Evolutionary conservation across 2,329 filamentous ascomycete species (phyloP).

Genomic region (Sclerotinia minor): DNA sequence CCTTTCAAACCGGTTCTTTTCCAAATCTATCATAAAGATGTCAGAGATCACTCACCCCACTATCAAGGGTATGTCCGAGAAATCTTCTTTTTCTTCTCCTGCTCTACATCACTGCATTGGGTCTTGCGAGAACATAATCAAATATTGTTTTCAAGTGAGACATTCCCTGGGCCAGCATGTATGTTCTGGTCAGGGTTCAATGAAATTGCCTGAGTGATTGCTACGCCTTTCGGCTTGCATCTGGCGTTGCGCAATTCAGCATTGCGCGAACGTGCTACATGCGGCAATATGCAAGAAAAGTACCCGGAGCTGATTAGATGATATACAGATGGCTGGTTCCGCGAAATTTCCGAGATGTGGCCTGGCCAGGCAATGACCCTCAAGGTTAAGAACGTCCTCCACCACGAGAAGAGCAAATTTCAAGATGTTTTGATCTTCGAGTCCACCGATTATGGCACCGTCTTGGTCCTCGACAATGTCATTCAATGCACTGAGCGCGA

Average conservation of each 20-base stretch:
- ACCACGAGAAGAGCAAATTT: constrained; percentile 99
- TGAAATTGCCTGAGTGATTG: background rate
- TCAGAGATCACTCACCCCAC: constrained; percentile 57
- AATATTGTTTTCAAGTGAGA: constrained; percentile 20
- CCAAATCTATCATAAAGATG: constrained; percentile 42
- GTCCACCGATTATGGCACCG: constrained; percentile 93
- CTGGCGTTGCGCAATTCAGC: background rate
- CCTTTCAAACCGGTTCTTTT: constrained; percentile 3
- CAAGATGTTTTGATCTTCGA: constrained; percentile 99
- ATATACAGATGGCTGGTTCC: constrained; percentile 94
- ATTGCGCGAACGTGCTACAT: constrained; percentile 19
- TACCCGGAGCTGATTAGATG: constrained; percentile 26
- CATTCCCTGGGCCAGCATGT: background rate
- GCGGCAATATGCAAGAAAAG: constrained; percentile 20
- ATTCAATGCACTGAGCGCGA: constrained; percentile 98
- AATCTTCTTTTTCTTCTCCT: background rate
- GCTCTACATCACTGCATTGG: background rate
- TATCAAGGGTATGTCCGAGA: constrained; percentile 54
- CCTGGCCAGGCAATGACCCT: constrained; percentile 98
- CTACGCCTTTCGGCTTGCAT: constrained; percentile 15
- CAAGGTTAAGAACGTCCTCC: constrained; percentile 94
- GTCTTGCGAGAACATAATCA: background rate
- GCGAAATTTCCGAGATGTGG: constrained; percentile 99
- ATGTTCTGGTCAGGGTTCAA: background rate
- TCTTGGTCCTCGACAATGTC: constrained; percentile 96